Evolutionary conservation across 2,329 filamentous ascomycete species (phyloP).

Genomic region (Aspergillus phoenicis): DNA sequence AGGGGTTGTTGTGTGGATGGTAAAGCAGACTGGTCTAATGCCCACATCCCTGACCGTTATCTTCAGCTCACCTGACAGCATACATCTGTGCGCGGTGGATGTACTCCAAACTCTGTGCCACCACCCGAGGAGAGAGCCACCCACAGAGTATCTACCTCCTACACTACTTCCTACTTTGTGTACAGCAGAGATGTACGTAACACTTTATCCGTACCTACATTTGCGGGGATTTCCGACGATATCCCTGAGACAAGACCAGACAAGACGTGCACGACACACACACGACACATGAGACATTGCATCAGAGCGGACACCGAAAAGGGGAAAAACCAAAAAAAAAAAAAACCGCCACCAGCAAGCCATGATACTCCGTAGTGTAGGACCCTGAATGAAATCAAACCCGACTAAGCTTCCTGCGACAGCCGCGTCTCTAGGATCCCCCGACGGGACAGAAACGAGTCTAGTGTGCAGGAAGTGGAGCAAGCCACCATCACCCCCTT

Average conservation of each 20-base stretch:
- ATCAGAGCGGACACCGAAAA: too few relatives aligned
- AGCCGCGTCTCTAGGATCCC: neutral
- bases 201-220: neutral
- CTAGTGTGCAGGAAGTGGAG: slow-evolving; percentile 9
- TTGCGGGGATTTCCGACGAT: too few relatives aligned
- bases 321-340: too few relatives aligned
- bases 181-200: neutral
- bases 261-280: too few relatives aligned
- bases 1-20: too few relatives aligned
- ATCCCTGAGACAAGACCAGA: too few relatives aligned
- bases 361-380: neutral
- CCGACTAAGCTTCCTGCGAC: slow-evolving; percentile 10
- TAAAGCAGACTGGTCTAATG: neutral
- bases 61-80: neutral
- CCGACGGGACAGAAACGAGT: neutral
- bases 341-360: neutral
- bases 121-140: neutral
- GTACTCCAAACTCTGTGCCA: neutral
- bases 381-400: slow-evolving; percentile 6
- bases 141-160: neutral
- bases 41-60: neutral
- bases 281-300: too few relatives aligned
- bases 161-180: neutral
- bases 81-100: neutral
- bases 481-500: neutral